Base-by-base conservation (phyloP, 2,329 filamentous ascomycete species). In the Penicillium fuscoglaucum region DNA sequence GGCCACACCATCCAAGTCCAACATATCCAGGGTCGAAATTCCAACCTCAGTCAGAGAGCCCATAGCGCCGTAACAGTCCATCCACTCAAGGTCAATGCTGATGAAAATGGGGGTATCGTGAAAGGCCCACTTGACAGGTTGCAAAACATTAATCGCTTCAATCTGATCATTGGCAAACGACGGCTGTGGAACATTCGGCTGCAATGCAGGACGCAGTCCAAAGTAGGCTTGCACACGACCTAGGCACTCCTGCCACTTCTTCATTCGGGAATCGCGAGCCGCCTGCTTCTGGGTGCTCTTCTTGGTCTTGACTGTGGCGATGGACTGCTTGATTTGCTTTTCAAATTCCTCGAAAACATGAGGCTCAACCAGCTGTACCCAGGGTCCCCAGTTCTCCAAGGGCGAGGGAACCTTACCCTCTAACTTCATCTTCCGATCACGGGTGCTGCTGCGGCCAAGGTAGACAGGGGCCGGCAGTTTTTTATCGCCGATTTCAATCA, bases 1-100 rank as follows among this genome's bases (percentile, higher is more conserved):
- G 0, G 84, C 68, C 0, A 86, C 61, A 8, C 73, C 76, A 1
- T 75, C 66, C 24, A 91, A 73, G 51, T 85, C 81, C 21, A 77
- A 72, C 1, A 89, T 92, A 71, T 98, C 92, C 0, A 98, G 80
- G 3, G 88, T 87, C 1, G 91, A 88, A 41, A 99, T 80, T 0
- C 95, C 95, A 40, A 99, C 82, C 73, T 99, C 95, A 0, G 93
- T 96, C 58, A 98, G 83, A 35, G 81, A 78, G 13, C 86, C 83
- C 58, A 98, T 83, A 37, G 81, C 78, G 13, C 86, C 83, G 45
- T 84, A 79, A 24, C 77, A 76, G 72, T 99, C 95, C 58, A 87
- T 90, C 1, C 88, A 87, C 74, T 99, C 95, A 33, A 95, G 79
- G 67, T 99, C 95, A 45, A 98, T 80, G 61, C 84, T 86, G 58